These are phyloP conservation scores for Capsella bursapastoris DNA, from an alignment of 345 rosid genomes.

Conservation along the genomic window DNA sequence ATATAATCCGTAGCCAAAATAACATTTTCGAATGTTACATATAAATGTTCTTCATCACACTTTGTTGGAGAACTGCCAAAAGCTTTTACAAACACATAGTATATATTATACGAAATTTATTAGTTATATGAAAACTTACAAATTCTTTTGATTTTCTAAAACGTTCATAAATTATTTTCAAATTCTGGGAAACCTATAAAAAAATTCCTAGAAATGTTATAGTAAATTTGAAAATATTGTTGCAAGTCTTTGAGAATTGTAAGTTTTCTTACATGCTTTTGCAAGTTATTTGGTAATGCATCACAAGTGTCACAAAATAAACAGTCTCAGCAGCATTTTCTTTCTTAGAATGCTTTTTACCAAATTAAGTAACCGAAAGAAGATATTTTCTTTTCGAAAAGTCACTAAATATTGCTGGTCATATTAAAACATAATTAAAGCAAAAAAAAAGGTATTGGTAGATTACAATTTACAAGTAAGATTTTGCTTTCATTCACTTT, in stretches of 20 bases:
- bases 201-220: background rate
- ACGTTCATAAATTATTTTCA: background rate
- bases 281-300: background rate
- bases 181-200: background rate
- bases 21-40: no score
- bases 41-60: no score
- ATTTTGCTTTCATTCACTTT: conserved; percentile 19
- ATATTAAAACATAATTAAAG: background rate
- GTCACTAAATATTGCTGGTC: background rate
- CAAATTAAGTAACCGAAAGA: background rate
- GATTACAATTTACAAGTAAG: conserved; percentile 9
- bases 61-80: no score
- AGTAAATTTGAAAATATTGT: background rate
- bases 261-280: background rate
- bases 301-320: conserved; percentile 4
- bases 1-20: no score
- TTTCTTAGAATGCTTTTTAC: background rate
- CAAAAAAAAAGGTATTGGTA: background rate
- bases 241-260: background rate
- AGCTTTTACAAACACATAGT: no score
- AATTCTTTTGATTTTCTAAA: background rate
- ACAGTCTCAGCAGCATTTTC: background rate
- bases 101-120: no score
- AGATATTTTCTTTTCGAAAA: background rate
- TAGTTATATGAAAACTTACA: background rate